A percentile compares a stretch with the other conserved stretches of the same genome.
Conservation (phyloP, 139 green algal genomes). For the Dunaliella sp. region DNA sequence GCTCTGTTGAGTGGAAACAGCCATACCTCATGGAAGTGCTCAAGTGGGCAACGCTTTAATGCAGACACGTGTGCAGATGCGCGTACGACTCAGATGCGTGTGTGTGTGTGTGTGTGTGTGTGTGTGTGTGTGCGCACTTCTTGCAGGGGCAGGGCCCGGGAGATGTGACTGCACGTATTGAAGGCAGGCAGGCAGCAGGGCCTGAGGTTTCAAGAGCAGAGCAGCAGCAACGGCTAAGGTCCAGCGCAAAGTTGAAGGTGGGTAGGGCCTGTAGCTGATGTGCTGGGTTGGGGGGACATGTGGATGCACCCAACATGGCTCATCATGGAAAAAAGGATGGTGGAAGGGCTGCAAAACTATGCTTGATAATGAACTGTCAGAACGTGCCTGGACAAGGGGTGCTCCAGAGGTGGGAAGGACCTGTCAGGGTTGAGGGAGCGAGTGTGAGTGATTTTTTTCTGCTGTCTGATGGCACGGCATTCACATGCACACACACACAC, state of each 20-base stretch:
- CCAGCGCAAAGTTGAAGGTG: background rate
- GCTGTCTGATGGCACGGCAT: too few species aligned
- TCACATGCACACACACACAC: too few species aligned
- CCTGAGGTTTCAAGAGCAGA: background rate
- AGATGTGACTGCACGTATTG: background rate
- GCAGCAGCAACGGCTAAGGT: background rate
- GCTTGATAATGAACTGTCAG: too few species aligned
- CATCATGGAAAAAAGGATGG: background rate
- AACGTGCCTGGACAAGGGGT: too few species aligned
- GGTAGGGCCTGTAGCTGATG: too few species aligned
- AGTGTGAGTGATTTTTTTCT: too few species aligned
- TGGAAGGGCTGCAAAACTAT: background rate
- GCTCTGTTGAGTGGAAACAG: too few species aligned
- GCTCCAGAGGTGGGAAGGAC: too few species aligned
- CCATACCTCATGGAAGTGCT: too few species aligned
- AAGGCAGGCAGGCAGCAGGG: background rate
- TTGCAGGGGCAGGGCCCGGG: slow-evolving; percentile 47
- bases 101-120: background rate
- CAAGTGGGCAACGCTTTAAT: background rate
- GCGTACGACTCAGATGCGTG: background rate
- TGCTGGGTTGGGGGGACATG: too few species aligned
- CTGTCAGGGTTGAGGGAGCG: too few species aligned
- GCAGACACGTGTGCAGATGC: background rate
- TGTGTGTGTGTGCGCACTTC: background rate
- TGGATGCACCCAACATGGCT: background rate